Percentiles rank a stretch among this genome's conserved stretches.
phyloP scores from a whole-genome alignment of 108 stramenopile species.

The Conticribra weissflogii region DNA sequence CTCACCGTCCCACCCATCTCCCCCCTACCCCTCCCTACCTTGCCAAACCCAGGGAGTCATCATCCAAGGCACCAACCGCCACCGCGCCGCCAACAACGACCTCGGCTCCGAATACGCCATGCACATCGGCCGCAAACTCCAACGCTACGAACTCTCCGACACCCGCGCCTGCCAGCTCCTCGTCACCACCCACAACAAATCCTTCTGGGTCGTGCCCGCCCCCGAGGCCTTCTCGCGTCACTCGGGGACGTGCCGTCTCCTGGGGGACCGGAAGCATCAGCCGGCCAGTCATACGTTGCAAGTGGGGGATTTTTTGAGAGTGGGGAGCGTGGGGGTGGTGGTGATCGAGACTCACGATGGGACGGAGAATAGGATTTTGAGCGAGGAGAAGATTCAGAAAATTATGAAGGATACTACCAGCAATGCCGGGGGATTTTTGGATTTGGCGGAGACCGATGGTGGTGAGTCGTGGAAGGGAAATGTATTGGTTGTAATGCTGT shows the following conservation, averaged over 20 bases:
- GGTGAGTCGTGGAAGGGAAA: conserved; percentile 69
- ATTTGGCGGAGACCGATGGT: conserved; percentile 85
- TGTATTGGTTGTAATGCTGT: too few species aligned
- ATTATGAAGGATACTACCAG: conserved; percentile 92
- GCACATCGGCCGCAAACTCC: conserved; percentile 81
- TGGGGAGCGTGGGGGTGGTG: conserved; percentile 95
- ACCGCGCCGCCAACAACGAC: conserved; percentile 63
- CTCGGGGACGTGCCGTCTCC: conserved; percentile 93
- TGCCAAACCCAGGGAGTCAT: conserved; percentile 66
- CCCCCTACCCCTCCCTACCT: neutral
- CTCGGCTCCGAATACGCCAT: conserved; percentile 76
- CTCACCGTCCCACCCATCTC: neutral
- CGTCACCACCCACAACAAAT: conserved; percentile 84
- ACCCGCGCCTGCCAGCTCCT: conserved; percentile 90
- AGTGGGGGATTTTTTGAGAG: conserved; percentile 93
- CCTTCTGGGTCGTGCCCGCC: conserved; percentile 94
- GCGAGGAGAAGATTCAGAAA: conserved; percentile 88
- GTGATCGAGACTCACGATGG: conserved; percentile 95
- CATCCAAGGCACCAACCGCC: conserved; percentile 83
- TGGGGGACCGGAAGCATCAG: conserved; percentile 93
- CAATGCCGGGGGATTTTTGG: conserved; percentile 73
- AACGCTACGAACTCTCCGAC: conserved; percentile 85
- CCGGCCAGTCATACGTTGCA: conserved; percentile 77
- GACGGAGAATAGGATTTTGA: conserved; percentile 74
- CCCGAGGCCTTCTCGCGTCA: conserved; percentile 97